Evolutionary conservation across 2,329 filamentous ascomycete genomes (phyloP), one percentile per base, ranked within the genome.

Genomic region (Sporothrix humicola): DNA sequence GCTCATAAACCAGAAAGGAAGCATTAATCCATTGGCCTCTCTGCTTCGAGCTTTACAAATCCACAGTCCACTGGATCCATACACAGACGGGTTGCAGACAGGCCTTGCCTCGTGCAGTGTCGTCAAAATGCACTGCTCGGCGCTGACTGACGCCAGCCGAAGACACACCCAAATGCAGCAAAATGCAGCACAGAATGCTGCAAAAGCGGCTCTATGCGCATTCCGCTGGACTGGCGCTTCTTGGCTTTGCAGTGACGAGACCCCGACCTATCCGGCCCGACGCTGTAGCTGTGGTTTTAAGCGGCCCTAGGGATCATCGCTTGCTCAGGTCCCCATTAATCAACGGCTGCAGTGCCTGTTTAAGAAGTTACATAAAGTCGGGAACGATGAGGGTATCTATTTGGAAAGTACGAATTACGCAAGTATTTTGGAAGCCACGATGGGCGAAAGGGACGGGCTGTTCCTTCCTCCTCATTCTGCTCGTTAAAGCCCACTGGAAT

Each of bases 101-200:
- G 44, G 31, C 59, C 31, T 37, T 5, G 42, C n/a, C 42, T 48
- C 4, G 31, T 37, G 42, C 20, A 48, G 61, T 48, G 20, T 66
- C 61, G 61, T 66, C 66, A 66, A 66, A 58, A 37, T 58, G 52
- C 50, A 70, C 8, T 31, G 37, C 52, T 58, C 65, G 50, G 68
- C 68, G 68, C 52, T 70, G 68, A 70, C 68, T 70, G 52, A 70
- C 68, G 69, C 52, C 54, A 56, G 26, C 48, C 9, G n/a, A 54
- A 17, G 10, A 15, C 44, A 12, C 63, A 26, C 46, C 7, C 10
- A 23, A 65, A 20, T 26, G 42, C 31, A 37, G 9, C 63, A 26
- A 37, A 52, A 26, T 13, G 46, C 44, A 8, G 23, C 6, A 52
- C 63, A 31, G 44, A n/a, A 37, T 37, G 31, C 31, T 37, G 31